phyloP scores from a whole-genome alignment of 2,329 filamentous ascomycete species.

The Botrytis galanthina region DNA sequence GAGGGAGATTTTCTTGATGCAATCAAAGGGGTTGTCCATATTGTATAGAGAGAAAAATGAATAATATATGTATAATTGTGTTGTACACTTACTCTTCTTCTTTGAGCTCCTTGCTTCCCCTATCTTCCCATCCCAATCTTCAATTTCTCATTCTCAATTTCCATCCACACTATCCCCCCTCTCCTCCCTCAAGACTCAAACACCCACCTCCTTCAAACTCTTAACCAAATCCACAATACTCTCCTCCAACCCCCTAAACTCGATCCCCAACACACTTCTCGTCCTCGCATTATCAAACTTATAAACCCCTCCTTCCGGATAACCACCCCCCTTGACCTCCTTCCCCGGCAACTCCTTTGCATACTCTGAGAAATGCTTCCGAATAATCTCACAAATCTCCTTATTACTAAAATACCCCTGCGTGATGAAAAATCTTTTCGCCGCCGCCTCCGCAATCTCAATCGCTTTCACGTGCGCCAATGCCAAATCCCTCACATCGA shows the following conservation, averaged over 20 bases:
- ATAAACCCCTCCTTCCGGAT: constrained; percentile 46
- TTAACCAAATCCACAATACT: constrained; percentile 59
- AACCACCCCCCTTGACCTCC: constrained; percentile 41
- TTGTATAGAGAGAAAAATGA: not conserved
- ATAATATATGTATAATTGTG: not conserved
- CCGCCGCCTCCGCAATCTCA: constrained; percentile 54
- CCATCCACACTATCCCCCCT: not conserved
- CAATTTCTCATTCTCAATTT: too few species aligned
- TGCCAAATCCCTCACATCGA: constrained; percentile 61
- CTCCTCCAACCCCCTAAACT: constrained; percentile 57
- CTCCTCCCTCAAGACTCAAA: not conserved
- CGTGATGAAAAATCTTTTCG: constrained; percentile 63
- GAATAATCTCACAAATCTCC: constrained; percentile 54
- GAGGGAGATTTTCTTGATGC: not conserved
- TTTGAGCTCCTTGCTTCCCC: not conserved
- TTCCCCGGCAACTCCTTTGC: constrained; percentile 47
- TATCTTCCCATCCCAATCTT: not conserved
- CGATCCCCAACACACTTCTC: constrained; percentile 55
- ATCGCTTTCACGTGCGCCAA: constrained; percentile 61
- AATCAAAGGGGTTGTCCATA: not conserved
- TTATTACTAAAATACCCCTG: constrained; percentile 61
- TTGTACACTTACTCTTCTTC: not conserved
- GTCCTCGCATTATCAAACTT: constrained; percentile 55
- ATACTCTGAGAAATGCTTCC: constrained; percentile 54
- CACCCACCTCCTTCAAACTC: constrained; percentile 36